Evolutionary conservation across 805 yeast species (phyloP), one percentile per base, ranked within the genome.

Genomic region (Pichia phayaonensis): DNA sequence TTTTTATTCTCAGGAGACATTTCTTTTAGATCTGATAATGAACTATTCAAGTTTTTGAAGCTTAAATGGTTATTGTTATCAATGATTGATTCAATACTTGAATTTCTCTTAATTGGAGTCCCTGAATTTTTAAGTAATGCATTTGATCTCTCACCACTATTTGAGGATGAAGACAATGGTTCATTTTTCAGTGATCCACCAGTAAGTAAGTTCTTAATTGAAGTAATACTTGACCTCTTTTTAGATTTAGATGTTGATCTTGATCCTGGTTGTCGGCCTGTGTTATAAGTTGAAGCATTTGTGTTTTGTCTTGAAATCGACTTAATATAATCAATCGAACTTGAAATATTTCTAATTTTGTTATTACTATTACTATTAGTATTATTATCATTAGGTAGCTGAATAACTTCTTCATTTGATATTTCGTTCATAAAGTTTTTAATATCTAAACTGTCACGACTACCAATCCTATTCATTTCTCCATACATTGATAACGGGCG

Each of bases 271-370:
- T 34, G 44, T 2, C 27, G 26, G 22, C 23, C 26, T 15, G 40
- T 21, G 10, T 40, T 23, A 11, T 41, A 23, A 21, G 39, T 21
- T 13, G 51, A 46, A 18, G 43, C 44, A 43, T 50, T 51, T 8
- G 61, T 53, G 50, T 70, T 69, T 47, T 70, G 71, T 29, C 64
- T 64, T 13, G 72, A 66, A 22, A 72, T 52, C 24, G 56, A 62
- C 46, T 65, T 68, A 36, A 72, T 49, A 53, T 70, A 73, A 31
- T 68, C 75, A 23, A 72, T 64, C 38, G 68, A 71, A 48, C 68
- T 69, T 52, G 66, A 64, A 29, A 66, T 66, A 24, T 59, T 61
- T 16, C 45, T 50, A 23, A 55, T 56, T 18, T 59, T 59, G 36
- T 58, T 59, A 42, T 56, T 60, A 31, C 44, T 58, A 39, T 58